These are phyloP conservation scores for Pseudogymnoascus pannorum DNA, from an alignment of 2,329 filamentous ascomycete genomes.

Conservation along the genomic window DNA sequence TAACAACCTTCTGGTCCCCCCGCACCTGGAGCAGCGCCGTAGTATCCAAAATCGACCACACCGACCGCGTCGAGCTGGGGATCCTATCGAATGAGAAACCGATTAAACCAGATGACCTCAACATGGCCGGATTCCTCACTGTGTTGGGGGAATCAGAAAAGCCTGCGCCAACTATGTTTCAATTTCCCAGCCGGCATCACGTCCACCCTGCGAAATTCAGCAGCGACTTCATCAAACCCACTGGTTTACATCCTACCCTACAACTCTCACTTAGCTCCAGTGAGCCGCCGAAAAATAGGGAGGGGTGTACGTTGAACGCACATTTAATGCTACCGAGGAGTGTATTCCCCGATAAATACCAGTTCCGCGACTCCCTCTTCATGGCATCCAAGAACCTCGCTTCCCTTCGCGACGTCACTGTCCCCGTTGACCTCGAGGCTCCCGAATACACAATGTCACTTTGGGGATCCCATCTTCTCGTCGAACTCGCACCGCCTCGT, in stretches of 20 bases:
- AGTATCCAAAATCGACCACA: slow-evolving; percentile 24
- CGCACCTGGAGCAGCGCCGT: slow-evolving; percentile 18
- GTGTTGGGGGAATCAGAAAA: slow-evolving; percentile 69
- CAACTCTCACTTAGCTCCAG: slow-evolving; percentile 54
- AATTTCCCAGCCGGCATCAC: slow-evolving; percentile 75
- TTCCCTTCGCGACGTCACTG: slow-evolving; percentile 58
- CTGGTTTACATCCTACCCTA: slow-evolving; percentile 77
- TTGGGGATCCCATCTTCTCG: slow-evolving; percentile 74
- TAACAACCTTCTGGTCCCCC: slow-evolving; percentile 58
- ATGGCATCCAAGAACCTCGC: slow-evolving; percentile 72
- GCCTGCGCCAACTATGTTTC: slow-evolving; percentile 71
- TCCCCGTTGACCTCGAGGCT: slow-evolving; percentile 83
- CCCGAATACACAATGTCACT: slow-evolving; percentile 68
- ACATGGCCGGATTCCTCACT: slow-evolving; percentile 69
- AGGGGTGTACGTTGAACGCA: slow-evolving; percentile 65
- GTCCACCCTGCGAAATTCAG: slow-evolving; percentile 48
- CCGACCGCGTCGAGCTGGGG: slow-evolving; percentile 69
- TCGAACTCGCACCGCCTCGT: slow-evolving; percentile 58
- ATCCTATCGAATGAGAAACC: slow-evolving; percentile 61
- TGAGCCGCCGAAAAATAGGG: slow-evolving; percentile 43
- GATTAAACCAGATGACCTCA: slow-evolving; percentile 64
- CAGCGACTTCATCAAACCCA: slow-evolving; percentile 59
- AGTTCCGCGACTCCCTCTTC: slow-evolving; percentile 70
- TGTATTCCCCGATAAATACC: slow-evolving; percentile 83
- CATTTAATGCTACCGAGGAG: slow-evolving; percentile 75